Percentiles rank a stretch among this genome's conserved stretches.
phyloP scores from a whole-genome alignment of 495 filamentous ascomycete species.

The Parathielavia appendiculata region DNA sequence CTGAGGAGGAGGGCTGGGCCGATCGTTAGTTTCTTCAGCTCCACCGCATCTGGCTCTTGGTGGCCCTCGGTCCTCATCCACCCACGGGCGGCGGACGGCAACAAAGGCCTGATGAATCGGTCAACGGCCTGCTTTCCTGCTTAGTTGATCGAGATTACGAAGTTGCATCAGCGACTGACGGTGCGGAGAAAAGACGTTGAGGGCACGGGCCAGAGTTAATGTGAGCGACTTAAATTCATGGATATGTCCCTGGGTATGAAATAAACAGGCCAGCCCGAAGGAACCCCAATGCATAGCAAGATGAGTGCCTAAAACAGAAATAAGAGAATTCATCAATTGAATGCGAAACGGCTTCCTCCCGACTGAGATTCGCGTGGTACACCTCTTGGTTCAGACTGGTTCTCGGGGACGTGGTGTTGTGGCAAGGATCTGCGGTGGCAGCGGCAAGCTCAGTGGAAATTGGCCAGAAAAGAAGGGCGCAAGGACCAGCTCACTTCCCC shows the following conservation, averaged over 20 bases:
- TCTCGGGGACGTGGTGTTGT: not conserved
- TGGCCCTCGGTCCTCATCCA: not conserved
- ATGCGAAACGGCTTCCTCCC: too few species aligned
- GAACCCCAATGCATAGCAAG: too few species aligned
- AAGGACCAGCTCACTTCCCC: conserved; percentile 15
- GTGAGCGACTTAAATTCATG: not conserved
- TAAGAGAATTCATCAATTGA: too few species aligned
- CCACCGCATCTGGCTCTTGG: conserved; percentile 6
- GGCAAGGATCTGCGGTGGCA: conserved; percentile 5
- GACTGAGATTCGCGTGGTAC: not conserved
- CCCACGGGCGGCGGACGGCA: conserved; percentile 7
- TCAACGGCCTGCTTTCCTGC: not conserved
- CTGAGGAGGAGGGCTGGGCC: not conserved
- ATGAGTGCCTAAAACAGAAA: too few species aligned
- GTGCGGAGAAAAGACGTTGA: not conserved
- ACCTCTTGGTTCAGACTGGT: not conserved
- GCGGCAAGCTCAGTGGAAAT: conserved; percentile 4
- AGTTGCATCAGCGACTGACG: conserved; percentile 17
- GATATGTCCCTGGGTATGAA: not conserved
- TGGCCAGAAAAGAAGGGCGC: conserved; percentile 3
- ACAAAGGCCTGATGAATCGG: too few species aligned
- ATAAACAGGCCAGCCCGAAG: conserved; percentile 9
- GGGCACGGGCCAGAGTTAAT: not conserved
- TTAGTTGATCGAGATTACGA: conserved; percentile 21
- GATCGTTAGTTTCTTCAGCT: not conserved